Evolutionary conservation across 306 rosid genomes (phyloP).

Genomic region (Coriaria nepalensis): DNA sequence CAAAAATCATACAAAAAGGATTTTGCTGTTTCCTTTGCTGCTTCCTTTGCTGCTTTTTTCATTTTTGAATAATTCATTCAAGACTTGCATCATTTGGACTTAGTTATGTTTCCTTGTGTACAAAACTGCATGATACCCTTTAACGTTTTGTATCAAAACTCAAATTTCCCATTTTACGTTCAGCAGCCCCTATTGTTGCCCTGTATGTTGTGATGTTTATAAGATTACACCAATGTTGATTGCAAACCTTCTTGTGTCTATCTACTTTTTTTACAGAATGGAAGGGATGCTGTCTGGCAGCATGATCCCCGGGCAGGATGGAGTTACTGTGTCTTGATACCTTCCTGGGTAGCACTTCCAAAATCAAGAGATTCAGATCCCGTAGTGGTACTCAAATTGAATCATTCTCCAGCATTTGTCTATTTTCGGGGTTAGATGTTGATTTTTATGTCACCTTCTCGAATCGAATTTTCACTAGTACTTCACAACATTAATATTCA

Average conservation of each 20-base stretch:
- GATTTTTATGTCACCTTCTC: slow-evolving; percentile 20
- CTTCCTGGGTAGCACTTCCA: slow-evolving; percentile 72
- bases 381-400: slow-evolving; percentile 56
- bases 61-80: too few relatives aligned
- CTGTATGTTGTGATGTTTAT: too few relatives aligned
- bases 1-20: too few relatives aligned
- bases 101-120: too few relatives aligned
- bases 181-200: too few relatives aligned
- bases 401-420: slow-evolving; percentile 23
- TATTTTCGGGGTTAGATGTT: slow-evolving; percentile 26
- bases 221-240: background rate
- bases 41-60: too few relatives aligned
- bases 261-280: slow-evolving; percentile 52
- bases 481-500: too few relatives aligned
- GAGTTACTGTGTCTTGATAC: slow-evolving; percentile 71
- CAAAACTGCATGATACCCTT: too few relatives aligned
- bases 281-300: slow-evolving; percentile 79
- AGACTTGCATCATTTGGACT: too few relatives aligned
- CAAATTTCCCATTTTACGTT: too few relatives aligned
- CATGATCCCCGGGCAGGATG: slow-evolving; percentile 73
- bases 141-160: too few relatives aligned
- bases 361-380: slow-evolving; percentile 80
- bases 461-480: slow-evolving; percentile 8
- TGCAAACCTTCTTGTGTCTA: slow-evolving; percentile 8
- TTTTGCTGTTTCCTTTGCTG: too few relatives aligned